A percentile compares a stretch with the other conserved stretches of the same genome.
phyloP scores from a whole-genome alignment of 306 rosid genomes.

The Vigna unguiculata region DNA sequence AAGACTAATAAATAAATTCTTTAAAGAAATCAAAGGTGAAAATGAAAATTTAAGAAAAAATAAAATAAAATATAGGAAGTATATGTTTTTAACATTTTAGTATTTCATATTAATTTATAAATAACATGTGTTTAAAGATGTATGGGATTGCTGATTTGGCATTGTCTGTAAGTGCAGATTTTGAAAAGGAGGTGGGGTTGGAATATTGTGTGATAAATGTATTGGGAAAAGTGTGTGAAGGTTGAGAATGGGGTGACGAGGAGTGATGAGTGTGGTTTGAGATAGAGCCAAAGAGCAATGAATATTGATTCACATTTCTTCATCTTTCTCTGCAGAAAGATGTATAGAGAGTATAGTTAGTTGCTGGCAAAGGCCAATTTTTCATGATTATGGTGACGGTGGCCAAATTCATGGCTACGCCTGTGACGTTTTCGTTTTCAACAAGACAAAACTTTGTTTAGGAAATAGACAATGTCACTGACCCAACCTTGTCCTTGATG shows the following conservation, averaged over 20 bases:
- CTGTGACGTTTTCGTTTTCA: neutral
- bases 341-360: no score
- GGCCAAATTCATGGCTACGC: no score
- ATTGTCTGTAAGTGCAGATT: neutral
- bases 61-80: no score
- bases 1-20: no score
- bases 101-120: no score
- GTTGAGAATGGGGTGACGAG: neutral
- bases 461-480: neutral
- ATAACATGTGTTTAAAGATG: no score
- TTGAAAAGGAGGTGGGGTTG: neutral
- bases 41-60: no score
- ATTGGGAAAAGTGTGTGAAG: neutral
- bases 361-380: neutral
- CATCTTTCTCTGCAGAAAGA: neutral
- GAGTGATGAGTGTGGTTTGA: neutral
- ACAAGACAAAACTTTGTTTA: neutral
- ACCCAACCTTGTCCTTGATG: neutral
- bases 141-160: neutral
- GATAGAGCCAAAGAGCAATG: slow-evolving; percentile 10
- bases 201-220: neutral
- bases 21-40: no score
- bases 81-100: no score
- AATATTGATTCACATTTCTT: slow-evolving; percentile 4
- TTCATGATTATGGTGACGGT: no score